These are phyloP conservation scores for Metschnikowia proteae DNA, from an alignment of 805 yeast genomes.

Conservation along the genomic window DNA sequence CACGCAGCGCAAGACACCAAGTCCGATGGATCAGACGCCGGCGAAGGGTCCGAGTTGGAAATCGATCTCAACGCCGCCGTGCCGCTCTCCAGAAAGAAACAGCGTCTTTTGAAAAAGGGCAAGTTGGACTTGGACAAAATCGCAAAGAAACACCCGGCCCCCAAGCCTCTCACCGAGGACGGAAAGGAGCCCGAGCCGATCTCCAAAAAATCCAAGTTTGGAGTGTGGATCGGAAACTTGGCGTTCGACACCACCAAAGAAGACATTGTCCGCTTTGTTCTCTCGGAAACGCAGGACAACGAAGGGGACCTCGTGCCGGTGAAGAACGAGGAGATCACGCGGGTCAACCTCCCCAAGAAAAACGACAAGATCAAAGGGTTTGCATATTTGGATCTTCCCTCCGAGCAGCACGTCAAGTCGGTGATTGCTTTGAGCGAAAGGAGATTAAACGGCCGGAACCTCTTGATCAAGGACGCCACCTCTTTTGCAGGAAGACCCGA, in stretches of 20 bases:
- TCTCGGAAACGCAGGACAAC: constrained; percentile 49
- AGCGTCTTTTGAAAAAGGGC: constrained; percentile 76
- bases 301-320: constrained; percentile 32
- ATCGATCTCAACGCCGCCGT: constrained; percentile 57
- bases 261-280: constrained; percentile 63
- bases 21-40: not conserved
- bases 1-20: not conserved
- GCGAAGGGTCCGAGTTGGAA: constrained; percentile 45
- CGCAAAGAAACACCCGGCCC: constrained; percentile 35
- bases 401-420: constrained; percentile 53
- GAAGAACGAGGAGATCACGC: constrained; percentile 56
- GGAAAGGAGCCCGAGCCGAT: constrained; percentile 24
- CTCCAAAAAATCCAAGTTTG: constrained; percentile 49
- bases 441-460: constrained; percentile 75
- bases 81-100: constrained; percentile 84
- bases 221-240: constrained; percentile 94
- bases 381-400: constrained; percentile 81
- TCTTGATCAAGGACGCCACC: constrained; percentile 75
- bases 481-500: constrained; percentile 86
- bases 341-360: constrained; percentile 79
- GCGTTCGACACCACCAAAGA: constrained; percentile 79
- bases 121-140: constrained; percentile 65
- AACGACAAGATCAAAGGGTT: constrained; percentile 75
- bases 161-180: constrained; percentile 37
- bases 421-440: constrained; percentile 69